A percentile compares a stretch with the other conserved stretches of the same genome.
These are phyloP conservation scores for Macrophomina pseudophaseolina DNA, from an alignment of 2,329 filamentous ascomycete species.

Conservation along the genomic window DNA sequence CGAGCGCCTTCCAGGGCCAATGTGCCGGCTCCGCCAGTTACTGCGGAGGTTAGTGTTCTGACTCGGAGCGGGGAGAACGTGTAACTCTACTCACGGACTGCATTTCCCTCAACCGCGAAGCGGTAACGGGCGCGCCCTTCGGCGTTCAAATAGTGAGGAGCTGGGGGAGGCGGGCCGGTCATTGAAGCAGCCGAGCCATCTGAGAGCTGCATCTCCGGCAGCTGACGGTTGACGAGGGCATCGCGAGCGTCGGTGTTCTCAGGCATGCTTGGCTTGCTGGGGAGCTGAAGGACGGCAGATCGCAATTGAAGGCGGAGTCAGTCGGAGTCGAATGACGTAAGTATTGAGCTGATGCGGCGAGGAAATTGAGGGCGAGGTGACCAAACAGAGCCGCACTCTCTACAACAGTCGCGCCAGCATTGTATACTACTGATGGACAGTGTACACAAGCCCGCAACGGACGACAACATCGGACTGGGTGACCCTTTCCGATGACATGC, in stretches of 20 bases:
- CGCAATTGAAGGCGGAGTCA: not conserved
- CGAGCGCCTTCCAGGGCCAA: conserved; percentile 63
- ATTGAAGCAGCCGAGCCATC: conserved; percentile 47
- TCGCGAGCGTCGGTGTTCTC: conserved; percentile 47
- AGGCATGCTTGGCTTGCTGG: conserved; percentile 35
- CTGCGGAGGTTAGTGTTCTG: conserved; percentile 35
- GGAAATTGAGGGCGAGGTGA: not conserved
- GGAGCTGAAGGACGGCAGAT: not conserved
- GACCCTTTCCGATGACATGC: not conserved
- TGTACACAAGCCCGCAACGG: conserved; percentile 9
- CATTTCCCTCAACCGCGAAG: conserved; percentile 60
- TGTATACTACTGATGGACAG: not conserved
- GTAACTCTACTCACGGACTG: conserved; percentile 50
- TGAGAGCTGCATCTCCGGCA: conserved; percentile 58
- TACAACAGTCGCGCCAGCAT: not conserved
- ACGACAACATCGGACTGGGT: conserved; percentile 18
- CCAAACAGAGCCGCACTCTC: no score
- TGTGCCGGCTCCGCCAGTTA: conserved; percentile 71
- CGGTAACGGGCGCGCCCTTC: conserved; percentile 52
- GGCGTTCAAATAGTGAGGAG: conserved; percentile 49
- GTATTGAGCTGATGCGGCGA: not conserved
- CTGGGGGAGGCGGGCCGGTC: conserved; percentile 52
- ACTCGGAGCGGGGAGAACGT: not conserved
- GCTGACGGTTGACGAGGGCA: conserved; percentile 49
- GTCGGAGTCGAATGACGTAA: not conserved